Percentiles rank a stretch among this genome's conserved stretches.
Evolutionary conservation across 2,329 filamentous ascomycete genomes (phyloP).

Genomic region (Ophiostoma perfectum): DNA sequence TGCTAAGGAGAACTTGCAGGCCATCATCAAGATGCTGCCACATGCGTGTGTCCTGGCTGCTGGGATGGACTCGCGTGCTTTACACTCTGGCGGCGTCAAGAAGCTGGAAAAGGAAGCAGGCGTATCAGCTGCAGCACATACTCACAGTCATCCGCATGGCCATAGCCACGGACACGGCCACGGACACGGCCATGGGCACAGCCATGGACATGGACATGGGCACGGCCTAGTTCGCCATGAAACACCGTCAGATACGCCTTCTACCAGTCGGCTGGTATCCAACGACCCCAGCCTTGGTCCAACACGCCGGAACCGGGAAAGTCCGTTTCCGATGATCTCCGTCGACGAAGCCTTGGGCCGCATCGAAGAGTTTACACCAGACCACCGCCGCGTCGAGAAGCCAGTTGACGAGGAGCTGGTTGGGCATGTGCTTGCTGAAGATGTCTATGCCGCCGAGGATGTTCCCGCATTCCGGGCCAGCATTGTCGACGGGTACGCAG

Average conservation of each 20-base stretch:
- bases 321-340: conserved; percentile 86
- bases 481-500: conserved; percentile 94
- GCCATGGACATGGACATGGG: conserved; percentile 48
- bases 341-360: conserved; percentile 73
- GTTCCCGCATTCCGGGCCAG: conserved; percentile 93
- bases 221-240: conserved; percentile 72
- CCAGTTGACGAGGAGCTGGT: conserved; percentile 63
- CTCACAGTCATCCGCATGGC: conserved; percentile 45
- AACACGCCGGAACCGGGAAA: conserved; percentile 71
- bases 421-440: conserved; percentile 74
- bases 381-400: conserved; percentile 49
- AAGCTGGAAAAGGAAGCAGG: conserved; percentile 82
- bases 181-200: conserved; percentile 46
- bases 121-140: conserved; percentile 33
- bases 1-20: conserved; percentile 85
- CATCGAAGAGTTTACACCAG: conserved; percentile 72
- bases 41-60: conserved; percentile 91
- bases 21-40: conserved; percentile 81
- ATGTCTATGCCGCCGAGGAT: conserved; percentile 71
- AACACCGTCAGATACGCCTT: conserved; percentile 47
- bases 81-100: conserved; percentile 77
- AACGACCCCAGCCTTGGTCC: conserved; percentile 58
- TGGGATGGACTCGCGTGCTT: conserved; percentile 69
- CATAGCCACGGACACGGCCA: conserved; percentile 44
- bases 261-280: conserved; percentile 41